Evolutionary conservation across 139 green algal species (phyloP).

Genomic region (Chloropicon primus): DNA sequence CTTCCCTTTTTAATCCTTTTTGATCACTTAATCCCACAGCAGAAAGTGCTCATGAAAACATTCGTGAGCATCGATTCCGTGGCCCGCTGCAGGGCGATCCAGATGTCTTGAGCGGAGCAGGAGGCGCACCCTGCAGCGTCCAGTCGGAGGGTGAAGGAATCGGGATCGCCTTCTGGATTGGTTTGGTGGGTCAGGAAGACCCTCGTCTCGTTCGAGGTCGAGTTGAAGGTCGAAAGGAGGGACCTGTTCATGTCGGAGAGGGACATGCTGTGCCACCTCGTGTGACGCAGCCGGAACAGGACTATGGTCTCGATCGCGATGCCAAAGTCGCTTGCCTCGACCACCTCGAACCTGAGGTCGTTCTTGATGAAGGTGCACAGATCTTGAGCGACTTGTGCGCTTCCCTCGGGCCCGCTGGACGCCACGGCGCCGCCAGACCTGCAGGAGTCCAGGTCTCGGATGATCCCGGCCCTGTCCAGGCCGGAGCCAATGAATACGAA

Average conservation of each 20-base stretch:
- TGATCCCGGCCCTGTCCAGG: neutral
- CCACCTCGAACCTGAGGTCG: neutral
- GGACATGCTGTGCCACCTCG: neutral
- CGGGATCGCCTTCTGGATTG: neutral
- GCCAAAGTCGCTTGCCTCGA: neutral
- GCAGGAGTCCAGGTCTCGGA: neutral
- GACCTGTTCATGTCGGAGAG: neutral
- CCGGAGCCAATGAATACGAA: neutral
- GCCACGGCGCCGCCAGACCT: too few species aligned
- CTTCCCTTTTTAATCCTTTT: too few species aligned
- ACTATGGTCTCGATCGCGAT: neutral
- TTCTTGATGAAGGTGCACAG: neutral
- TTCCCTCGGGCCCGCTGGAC: neutral
- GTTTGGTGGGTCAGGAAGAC: neutral
- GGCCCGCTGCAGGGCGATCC: neutral
- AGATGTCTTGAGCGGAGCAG: neutral
- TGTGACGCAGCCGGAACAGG: neutral
- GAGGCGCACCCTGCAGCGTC: neutral
- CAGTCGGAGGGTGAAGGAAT: neutral
- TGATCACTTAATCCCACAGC: neutral
- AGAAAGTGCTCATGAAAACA: neutral
- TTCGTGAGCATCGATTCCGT: neutral
- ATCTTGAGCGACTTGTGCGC: neutral
- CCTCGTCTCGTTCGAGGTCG: neutral
- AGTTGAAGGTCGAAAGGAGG: neutral